A percentile compares a stretch with the other conserved stretches of the same genome.
Evolutionary conservation across 108 stramenopile species (phyloP).

Genomic region (Pinguiococcus pyrenoidosus): DNA sequence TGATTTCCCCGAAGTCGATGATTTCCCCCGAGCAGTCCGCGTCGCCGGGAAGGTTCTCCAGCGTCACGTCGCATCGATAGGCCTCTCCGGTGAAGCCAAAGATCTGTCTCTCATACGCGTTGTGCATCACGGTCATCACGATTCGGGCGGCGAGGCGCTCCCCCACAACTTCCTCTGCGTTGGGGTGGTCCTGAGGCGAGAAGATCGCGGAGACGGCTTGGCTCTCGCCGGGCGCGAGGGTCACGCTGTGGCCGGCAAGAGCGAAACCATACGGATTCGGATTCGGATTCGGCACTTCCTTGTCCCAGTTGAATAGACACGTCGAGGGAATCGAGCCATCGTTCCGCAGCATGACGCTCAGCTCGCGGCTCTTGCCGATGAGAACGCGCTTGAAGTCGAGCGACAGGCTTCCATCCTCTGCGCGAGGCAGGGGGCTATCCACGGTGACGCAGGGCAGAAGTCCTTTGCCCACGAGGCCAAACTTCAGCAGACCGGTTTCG

Average conservation of each 20-base stretch:
- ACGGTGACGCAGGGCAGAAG: conserved; percentile 44
- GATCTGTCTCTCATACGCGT: conserved; percentile 26
- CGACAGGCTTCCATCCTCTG: conserved; percentile 13
- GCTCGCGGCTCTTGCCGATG: conserved; percentile 1
- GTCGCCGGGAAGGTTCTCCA: conserved; percentile 25
- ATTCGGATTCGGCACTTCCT: not conserved
- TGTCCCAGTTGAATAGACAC: conserved; percentile 33
- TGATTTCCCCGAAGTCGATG: conserved; percentile 30
- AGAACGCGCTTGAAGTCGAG: conserved; percentile 31
- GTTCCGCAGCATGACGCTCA: conserved; percentile 32
- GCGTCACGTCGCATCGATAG: conserved; percentile 22
- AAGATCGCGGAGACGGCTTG: conserved; percentile 19
- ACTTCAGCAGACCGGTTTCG: conserved; percentile 9
- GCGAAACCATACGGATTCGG: too few species aligned
- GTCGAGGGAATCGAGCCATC: conserved; percentile 42
- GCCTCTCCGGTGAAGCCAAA: conserved; percentile 12
- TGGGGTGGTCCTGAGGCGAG: conserved; percentile 10
- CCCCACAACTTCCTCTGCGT: not conserved
- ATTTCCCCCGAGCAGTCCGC: conserved; percentile 13
- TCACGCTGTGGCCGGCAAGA: not conserved
- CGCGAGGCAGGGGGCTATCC: conserved; percentile 18
- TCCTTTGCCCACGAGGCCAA: conserved; percentile 37
- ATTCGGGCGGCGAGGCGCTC: conserved; percentile 6
- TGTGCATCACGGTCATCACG: conserved; percentile 38
- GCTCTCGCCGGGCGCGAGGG: conserved; percentile 7